A percentile compares a stretch with the other conserved stretches of the same genome.
Evolutionary conservation across 257 asterid genomes (phyloP).

Genomic region (Anisodus tanguticus): DNA sequence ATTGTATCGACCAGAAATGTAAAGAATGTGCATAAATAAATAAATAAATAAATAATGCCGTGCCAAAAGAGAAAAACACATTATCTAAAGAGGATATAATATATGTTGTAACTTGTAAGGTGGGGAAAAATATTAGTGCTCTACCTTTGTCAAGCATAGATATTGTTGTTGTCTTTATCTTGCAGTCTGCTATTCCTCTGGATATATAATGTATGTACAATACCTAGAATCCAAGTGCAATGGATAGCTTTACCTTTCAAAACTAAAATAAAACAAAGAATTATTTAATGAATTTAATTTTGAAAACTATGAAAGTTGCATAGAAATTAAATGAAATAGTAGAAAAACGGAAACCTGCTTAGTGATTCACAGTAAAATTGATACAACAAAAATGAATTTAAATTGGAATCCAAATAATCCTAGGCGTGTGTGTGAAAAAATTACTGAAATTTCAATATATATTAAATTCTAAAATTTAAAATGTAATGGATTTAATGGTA

Average conservation of each 20-base stretch:
- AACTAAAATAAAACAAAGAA: too few species aligned
- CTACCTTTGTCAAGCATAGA: constrained; percentile 4
- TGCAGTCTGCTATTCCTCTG: background rate
- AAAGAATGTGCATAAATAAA: background rate
- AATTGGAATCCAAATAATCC: too few species aligned
- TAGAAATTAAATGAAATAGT: too few species aligned
- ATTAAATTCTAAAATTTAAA: too few species aligned
- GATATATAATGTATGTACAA: background rate
- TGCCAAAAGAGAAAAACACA: background rate
- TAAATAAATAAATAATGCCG: background rate
- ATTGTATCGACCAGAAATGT: background rate
- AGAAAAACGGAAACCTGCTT: too few species aligned
- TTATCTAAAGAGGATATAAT: background rate
- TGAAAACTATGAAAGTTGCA: too few species aligned
- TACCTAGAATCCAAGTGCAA: constrained; percentile 1
- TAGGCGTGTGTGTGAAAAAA: too few species aligned
- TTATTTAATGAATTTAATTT: too few species aligned
- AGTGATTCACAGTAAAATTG: too few species aligned
- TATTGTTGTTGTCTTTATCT: constrained; percentile 5
- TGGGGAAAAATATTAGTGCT: background rate
- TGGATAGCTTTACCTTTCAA: background rate
- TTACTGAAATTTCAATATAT: too few species aligned
- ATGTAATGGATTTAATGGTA: too few species aligned
- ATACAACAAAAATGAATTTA: too few species aligned
- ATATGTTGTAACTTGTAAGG: constrained; percentile 11